These are phyloP conservation scores for Filobasidium uniguttulatum DNA, from an alignment of 1,284 basidiomycete species.

Conservation along the genomic window DNA sequence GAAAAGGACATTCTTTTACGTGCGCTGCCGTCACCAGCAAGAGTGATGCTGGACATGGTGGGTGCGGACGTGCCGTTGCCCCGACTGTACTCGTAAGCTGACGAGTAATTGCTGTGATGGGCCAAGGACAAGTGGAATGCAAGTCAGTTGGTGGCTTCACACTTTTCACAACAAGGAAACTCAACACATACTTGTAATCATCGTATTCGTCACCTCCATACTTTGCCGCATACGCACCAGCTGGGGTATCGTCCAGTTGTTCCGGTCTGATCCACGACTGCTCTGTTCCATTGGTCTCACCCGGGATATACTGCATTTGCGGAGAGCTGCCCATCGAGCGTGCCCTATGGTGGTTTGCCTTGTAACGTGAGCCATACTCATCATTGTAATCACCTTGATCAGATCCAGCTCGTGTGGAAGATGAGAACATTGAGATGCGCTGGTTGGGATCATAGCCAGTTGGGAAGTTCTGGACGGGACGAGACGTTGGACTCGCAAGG, in stretches of 20 bases:
- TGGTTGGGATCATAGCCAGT: conserved; percentile 10
- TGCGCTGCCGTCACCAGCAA: conserved; percentile 10
- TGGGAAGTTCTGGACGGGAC: conserved; percentile 2
- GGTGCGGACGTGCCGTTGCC: conserved; percentile 60
- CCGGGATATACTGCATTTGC: too few relatives aligned
- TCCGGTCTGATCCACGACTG: not conserved
- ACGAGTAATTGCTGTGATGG: too few relatives aligned
- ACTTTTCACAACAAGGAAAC: too few relatives aligned
- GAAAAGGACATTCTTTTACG: too few relatives aligned
- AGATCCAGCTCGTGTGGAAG: not conserved
- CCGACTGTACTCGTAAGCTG: too few relatives aligned
- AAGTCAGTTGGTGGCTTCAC: too few relatives aligned
- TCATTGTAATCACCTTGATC: conserved; percentile 1
- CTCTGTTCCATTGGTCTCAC: not conserved
- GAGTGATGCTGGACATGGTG: conserved; percentile 69
- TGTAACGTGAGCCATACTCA: conserved; percentile 3
- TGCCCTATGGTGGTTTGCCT: not conserved
- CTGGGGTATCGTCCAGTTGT: not conserved
- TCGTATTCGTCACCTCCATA: too few relatives aligned
- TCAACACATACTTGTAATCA: too few relatives aligned
- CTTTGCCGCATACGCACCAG: not conserved
- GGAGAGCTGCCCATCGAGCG: not conserved
- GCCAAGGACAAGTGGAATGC: too few relatives aligned
- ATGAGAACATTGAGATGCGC: not conserved
- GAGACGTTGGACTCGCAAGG: not conserved